phyloP scores from a whole-genome alignment of 768 basidiomycete species.

The Rhizopogon rudus region DNA sequence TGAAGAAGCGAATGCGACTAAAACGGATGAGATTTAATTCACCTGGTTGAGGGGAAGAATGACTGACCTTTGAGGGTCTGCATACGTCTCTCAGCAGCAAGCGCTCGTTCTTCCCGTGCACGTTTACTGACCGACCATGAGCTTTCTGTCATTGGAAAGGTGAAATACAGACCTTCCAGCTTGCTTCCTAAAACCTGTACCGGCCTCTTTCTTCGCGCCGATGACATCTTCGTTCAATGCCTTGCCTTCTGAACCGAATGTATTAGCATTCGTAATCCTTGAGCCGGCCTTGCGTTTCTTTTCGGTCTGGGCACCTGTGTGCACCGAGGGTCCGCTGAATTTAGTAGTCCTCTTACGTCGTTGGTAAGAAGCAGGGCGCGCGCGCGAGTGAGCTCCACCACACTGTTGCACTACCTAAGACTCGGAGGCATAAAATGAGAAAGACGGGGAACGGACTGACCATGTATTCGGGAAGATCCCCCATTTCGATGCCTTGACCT shows the following conservation, averaged over 20 bases:
- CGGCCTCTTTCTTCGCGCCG: conserved; percentile 35
- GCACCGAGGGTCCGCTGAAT: conserved; percentile 41
- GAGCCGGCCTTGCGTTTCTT: conserved; percentile 71
- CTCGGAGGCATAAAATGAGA: not conserved
- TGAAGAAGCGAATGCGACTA: not conserved
- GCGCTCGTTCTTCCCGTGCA: conserved; percentile 72
- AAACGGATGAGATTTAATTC: not conserved
- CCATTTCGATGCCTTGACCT: conserved; percentile 45
- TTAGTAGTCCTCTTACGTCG: conserved; percentile 26
- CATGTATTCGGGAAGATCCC: conserved; percentile 75
- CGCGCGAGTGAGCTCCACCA: conserved; percentile 69
- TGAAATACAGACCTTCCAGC: conserved; percentile 49
- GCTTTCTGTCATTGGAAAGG: not conserved
- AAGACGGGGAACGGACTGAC: conserved; percentile 29
- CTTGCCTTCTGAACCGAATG: conserved; percentile 56
- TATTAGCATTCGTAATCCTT: conserved; percentile 56
- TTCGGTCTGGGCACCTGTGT: conserved; percentile 56
- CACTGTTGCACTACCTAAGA: conserved; percentile 42
- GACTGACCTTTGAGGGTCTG: conserved; percentile 34
- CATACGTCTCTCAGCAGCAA: conserved; percentile 66
- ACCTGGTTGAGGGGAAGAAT: conserved; percentile 16
- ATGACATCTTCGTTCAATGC: conserved; percentile 40
- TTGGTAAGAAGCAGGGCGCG: conserved; percentile 47
- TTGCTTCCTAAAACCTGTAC: conserved; percentile 66
- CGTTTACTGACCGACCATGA: conserved; percentile 48